Base-by-base conservation (phyloP, 169 alveolate genomes). In the Plasmodium coatneyi region DNA sequence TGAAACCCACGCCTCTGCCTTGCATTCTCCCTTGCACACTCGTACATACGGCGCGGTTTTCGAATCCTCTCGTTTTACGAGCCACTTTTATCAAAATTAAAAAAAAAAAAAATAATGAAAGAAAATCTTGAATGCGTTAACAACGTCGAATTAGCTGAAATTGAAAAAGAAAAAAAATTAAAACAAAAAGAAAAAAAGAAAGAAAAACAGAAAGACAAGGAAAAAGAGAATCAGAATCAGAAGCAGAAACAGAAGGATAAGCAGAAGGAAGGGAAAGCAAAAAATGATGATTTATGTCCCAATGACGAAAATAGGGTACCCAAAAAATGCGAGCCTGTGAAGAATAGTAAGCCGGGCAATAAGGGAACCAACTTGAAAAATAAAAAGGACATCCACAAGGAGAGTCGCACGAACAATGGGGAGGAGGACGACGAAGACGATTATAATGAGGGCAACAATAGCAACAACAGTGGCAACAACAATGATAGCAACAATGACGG, bases 71-170 rank as follows among this genome's bases (percentile, higher is more conserved):
- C 32, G 86, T 80, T 80, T 39, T 46, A 30, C 71, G 34, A 54
- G 41, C 41, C 32, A 54, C 41, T 14, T 56, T 81, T 28, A 54
- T 56, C n/a, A 52, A 56, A 52, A 32, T 81, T 81, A 36, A 39
- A 78, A 39, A 78, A 39, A 78, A 19, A 78, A 41, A 41, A 84
- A 84, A 74, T 25, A 84, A 84, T 84, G 92, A 84, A 71, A 32
- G 76, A 72, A 71, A 84, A 72, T 74, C 56, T 74, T 6, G 92
- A 84, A 71, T 71, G 78, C 56, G 52, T 71, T 84, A 72, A 72
- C 36, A 74, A 72, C 56, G 22, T 70, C 22, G 76, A 84, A 46
- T 28, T 41, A 28, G 54, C 25, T 46, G 84, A 84, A 30, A 46
- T 32, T 28, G 84, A 71, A 43, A 84, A 71, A 71, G 83, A 46